These are phyloP conservation scores for Hypomyces perniciosus DNA, from an alignment of 2,329 filamentous ascomycete species.

Conservation along the genomic window DNA sequence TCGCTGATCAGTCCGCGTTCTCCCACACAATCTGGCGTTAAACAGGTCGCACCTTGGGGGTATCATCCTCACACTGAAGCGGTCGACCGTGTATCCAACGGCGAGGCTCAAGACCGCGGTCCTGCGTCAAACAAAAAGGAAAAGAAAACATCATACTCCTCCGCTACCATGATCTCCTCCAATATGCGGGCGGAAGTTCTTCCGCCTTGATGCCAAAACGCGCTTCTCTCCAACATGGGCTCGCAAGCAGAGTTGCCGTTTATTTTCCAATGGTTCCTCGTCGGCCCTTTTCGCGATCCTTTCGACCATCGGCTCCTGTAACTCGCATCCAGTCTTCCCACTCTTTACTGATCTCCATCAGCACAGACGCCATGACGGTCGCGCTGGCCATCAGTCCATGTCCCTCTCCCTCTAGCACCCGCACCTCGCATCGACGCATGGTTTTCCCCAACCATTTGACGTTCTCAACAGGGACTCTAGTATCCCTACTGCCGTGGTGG, in stretches of 20 bases:
- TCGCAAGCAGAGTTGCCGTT: neutral
- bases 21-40: no score
- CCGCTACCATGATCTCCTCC: no score
- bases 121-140: no score
- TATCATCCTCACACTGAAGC: no score
- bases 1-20: no score
- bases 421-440: conserved; percentile 88
- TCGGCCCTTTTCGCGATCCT: conserved; percentile 28
- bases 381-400: conserved; percentile 96
- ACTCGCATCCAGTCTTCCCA: conserved; percentile 82
- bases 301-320: conserved; percentile 38
- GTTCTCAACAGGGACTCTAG: conserved; percentile 88
- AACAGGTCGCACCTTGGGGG: no score
- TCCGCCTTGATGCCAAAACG: no score
- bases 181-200: no score
- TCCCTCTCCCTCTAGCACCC: conserved; percentile 83
- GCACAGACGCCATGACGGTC: conserved; percentile 83
- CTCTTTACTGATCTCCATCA: conserved; percentile 89
- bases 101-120: no score
- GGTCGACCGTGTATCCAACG: no score
- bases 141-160: no score
- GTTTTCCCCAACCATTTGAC: conserved; percentile 90
- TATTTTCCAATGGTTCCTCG: conserved; percentile 20
- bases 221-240: neutral
- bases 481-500: conserved; percentile 87